Percentiles rank a stretch among this genome's conserved stretches.
Evolutionary conservation across 1,139 yeast species (phyloP).

Genomic region (Wickerhamomyces sp.): DNA sequence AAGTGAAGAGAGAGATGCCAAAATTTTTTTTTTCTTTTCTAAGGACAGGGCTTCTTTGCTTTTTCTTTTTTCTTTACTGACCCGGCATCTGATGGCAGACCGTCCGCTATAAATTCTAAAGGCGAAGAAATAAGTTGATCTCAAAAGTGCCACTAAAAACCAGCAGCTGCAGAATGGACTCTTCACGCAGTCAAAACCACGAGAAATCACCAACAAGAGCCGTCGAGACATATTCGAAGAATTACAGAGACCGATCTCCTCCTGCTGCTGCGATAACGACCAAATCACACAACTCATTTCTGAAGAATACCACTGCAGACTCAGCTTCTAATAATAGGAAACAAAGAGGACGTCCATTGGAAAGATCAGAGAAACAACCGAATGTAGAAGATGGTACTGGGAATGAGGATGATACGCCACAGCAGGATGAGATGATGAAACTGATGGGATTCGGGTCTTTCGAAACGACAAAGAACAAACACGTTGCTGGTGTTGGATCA

Average conservation of each 20-base stretch:
- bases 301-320: no score
- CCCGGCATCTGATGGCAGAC: no score
- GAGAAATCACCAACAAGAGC: slow-evolving; percentile 6
- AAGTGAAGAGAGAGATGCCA: no score
- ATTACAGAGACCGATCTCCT: slow-evolving; percentile 12
- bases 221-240: neutral
- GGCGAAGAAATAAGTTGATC: no score
- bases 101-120: no score
- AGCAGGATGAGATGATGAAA: slow-evolving; percentile 25
- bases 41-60: no score
- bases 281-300: neutral
- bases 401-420: neutral
- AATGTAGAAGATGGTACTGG: neutral
- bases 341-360: slow-evolving; percentile 2
- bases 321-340: neutral
- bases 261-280: neutral
- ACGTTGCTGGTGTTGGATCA: slow-evolving; percentile 43
- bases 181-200: neutral
- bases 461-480: slow-evolving; percentile 56
- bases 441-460: slow-evolving; percentile 68
- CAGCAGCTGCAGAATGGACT: no score
- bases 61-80: no score
- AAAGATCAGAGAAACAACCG: neutral
- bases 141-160: no score
- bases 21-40: no score